Conservation (phyloP, 805 yeast species). For the Spathaspora girioi region DNA sequence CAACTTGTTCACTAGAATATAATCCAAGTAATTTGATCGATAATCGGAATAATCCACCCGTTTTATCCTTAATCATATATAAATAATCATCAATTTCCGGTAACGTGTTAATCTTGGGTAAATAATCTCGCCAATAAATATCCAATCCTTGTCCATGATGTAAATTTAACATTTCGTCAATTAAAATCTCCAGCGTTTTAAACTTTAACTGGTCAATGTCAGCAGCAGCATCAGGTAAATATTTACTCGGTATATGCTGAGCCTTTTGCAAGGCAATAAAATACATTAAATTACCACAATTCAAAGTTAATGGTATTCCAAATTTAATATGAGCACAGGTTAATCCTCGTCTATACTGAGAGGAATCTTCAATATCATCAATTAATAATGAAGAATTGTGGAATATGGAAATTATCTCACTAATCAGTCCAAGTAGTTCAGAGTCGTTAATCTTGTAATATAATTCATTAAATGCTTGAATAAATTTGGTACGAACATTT, state of each 20-base stretch:
- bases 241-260: conserved; percentile 12
- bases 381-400: conserved; percentile 42
- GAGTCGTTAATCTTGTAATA: conserved; percentile 26
- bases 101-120: conserved; percentile 12
- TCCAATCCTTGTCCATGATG: conserved; percentile 92
- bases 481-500: conserved; percentile 25
- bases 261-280: conserved; percentile 63
- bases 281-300: conserved; percentile 79
- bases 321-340: conserved; percentile 76
- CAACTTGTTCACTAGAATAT: not conserved
- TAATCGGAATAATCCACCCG: conserved; percentile 84
- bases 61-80: conserved; percentile 78
- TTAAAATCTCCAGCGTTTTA: conserved; percentile 41
- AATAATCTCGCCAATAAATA: conserved; percentile 76
- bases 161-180: conserved; percentile 73
- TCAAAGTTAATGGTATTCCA: conserved; percentile 79
- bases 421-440: conserved; percentile 20
- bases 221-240: conserved; percentile 4
- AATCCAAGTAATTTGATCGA: conserved; percentile 61
- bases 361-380: conserved; percentile 86
- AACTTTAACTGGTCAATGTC: conserved; percentile 13
- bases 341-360: conserved; percentile 67
- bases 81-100: conserved; percentile 49
- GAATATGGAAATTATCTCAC: conserved; percentile 27
- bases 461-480: conserved; percentile 30